Evolutionary conservation across 2,329 filamentous ascomycete species (phyloP), one percentile per base, ranked within the genome.

Genomic region (Colletotrichum australisinense): DNA sequence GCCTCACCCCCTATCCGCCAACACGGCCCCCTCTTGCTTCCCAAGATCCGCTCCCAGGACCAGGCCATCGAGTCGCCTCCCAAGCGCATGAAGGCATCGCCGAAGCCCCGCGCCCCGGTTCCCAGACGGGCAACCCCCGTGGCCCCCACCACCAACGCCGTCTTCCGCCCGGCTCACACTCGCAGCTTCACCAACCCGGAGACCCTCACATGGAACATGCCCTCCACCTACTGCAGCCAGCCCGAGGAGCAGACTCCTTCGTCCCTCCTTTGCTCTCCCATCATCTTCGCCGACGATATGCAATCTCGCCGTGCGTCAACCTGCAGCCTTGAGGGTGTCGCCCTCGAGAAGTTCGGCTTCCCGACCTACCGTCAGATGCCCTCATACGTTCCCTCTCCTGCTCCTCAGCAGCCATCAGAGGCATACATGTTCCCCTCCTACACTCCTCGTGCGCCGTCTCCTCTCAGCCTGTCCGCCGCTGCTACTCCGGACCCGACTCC

Each of bases 41-140:
- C 95, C 79, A 97, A 95, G 88, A 95, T 97, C 84, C 90, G 95
- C 74, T 90, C 90, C 53, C 95, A 97, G 84, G 95, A 97, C 84
- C 93, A 96, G 83, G 88, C 92, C 74, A 89, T 95, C 74, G 90
- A 92, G 64, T 80, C 81, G 35, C 79, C 83, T 22, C 85, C 88
- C 58, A 91, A 93, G 83, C 89, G 91, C 78, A 79, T 88, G 83
- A 81, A 90, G 86, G 86, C 89, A 81, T 81, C 88, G 78, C 83
- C 88, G 82, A 77, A 84, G 79, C 86, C 81, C 76, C 81, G 76
- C 76, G 76, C 46, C 57, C 19, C 71, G 35, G 60, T 72, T 77
- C 78, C 75, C 76, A 78, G 55, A 65, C 70, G 67, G 16, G 62
- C 49, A 11, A 56, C 70, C 32, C 49, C 69, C 24, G 59, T 64